phyloP scores from a whole-genome alignment of 2,329 filamentous ascomycete species.

The Aspergillus quadrilineatus region DNA sequence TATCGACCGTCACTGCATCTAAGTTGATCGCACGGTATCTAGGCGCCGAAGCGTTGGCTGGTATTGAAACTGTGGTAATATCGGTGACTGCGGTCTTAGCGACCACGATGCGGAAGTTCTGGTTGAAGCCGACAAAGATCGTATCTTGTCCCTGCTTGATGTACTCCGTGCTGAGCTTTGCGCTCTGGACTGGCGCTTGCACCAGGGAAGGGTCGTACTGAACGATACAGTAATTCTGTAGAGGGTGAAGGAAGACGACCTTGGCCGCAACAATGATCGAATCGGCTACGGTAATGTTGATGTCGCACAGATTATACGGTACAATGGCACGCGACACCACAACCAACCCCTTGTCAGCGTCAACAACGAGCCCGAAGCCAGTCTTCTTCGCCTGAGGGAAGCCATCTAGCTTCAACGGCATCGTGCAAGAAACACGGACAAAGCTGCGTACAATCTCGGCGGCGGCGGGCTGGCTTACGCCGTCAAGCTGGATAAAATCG shows the following conservation, averaged over 20 bases:
- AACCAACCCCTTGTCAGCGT: conserved; percentile 92
- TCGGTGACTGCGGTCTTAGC: conserved; percentile 94
- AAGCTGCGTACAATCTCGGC: conserved; percentile 93
- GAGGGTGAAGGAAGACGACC: conserved; percentile 90
- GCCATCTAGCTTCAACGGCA: conserved; percentile 96
- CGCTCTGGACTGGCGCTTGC: conserved; percentile 88
- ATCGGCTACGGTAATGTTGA: conserved; percentile 93
- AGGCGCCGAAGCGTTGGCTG: conserved; percentile 86
- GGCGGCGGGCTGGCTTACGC: conserved; percentile 83
- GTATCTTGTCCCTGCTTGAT: conserved; percentile 93
- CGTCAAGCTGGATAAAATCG: conserved; percentile 87
- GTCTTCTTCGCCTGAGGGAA: conserved; percentile 93
- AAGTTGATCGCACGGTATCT: conserved; percentile 93
- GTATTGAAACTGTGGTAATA: conserved; percentile 94
- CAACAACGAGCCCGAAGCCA: conserved; percentile 95
- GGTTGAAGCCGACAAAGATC: conserved; percentile 97
- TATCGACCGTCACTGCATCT: conserved; percentile 96
- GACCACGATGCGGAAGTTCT: conserved; percentile 89
- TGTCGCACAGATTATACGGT: conserved; percentile 94
- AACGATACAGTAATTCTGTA: conserved; percentile 95
- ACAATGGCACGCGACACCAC: conserved; percentile 92
- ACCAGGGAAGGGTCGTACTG: conserved; percentile 92
- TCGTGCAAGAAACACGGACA: conserved; percentile 85
- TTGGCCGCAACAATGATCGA: conserved; percentile 93
- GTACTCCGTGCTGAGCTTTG: conserved; percentile 73